Base-by-base conservation (phyloP, 257 asterid genomes). In the Lantana camara region DNA sequence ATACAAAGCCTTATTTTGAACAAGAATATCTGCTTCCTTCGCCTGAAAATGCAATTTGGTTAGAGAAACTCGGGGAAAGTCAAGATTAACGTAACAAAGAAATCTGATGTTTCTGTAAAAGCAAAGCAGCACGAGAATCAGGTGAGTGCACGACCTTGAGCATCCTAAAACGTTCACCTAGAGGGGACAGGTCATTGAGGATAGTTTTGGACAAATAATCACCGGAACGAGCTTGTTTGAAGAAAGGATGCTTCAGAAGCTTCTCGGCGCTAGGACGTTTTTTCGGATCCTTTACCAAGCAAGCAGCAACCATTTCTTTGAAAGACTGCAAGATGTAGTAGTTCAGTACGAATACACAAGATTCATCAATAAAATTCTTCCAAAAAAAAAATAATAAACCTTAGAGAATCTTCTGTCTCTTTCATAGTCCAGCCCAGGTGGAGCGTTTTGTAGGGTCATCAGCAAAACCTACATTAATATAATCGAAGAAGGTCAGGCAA, bases 241-340 rank as follows among this genome's bases (percentile, higher is more conserved):
- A 94, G 77, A 94, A 94, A 57, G 87, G 83, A 73, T 90, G 99
- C 80, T 94, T 94, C 87, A 94, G 77, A 77, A 94, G 98, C 85
- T 94, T 90, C 73, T 94, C 98, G 0, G 99, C 72, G 57, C 88
- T 81, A 9, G 99, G 99, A 17, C 98, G 98, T 79, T 94, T 94
- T 77, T 94, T 94, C 14, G 99, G 97, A 83, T 94, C 99, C 85
- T 94, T 94, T 42, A 94, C 99, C 80, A 94, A 83, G 87, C 99
- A 94, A 67, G 99, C 92, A 72, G 95, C 96, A 44, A 90, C 95
- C 83, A 94, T 55, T 73, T 94, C 99, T 81, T 75, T 94, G 83
- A 94, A 94, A 57, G 96, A 85, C 98, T 94, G 88, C 77, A 77
- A 69, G 63, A 49, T 63, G 58, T 45, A 50, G 59, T 72, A 51